phyloP scores from a whole-genome alignment of 805 yeast species.

The Saccharomycopsis fibuligera region DNA sequence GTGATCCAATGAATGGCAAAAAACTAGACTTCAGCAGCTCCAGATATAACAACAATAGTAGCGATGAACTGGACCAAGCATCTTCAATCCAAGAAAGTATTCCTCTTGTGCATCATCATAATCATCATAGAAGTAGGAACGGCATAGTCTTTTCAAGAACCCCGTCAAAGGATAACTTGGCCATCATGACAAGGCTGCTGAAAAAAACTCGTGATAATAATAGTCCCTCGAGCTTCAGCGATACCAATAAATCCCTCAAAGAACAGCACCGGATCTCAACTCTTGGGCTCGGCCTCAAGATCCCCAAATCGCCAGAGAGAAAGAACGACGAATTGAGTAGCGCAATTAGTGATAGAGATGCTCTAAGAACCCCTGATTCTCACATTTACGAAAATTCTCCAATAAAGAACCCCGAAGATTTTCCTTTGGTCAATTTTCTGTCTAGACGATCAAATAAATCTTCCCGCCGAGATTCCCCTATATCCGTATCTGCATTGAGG shows the following conservation, averaged over 20 bases:
- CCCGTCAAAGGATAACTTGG: constrained; percentile 4
- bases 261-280: constrained; percentile 15
- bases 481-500: constrained; percentile 5
- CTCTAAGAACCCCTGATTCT: constrained; percentile 11
- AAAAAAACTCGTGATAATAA: background rate
- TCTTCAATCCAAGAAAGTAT: too few species aligned
- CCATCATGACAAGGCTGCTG: background rate
- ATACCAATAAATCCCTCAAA: constrained; percentile 9
- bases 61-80: too few species aligned
- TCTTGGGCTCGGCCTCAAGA: constrained; percentile 16
- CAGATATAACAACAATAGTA: too few species aligned
- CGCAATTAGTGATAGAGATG: background rate
- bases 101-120: too few species aligned
- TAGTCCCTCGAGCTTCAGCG: constrained; percentile 10
- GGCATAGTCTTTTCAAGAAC: constrained; percentile 7
- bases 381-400: constrained; percentile 14
- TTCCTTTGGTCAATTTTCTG: constrained; percentile 14
- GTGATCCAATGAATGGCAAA: too few species aligned
- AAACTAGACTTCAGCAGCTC: too few species aligned
- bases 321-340: background rate
- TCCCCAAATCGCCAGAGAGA: constrained; percentile 7
- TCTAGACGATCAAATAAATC: constrained; percentile 12
- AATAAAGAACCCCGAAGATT: constrained; percentile 13
- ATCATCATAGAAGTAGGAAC: constrained; percentile 1
- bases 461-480: constrained; percentile 8